These are phyloP conservation scores for Herpotrichia juniperi DNA, from an alignment of 2,329 filamentous ascomycete genomes.

Conservation along the genomic window DNA sequence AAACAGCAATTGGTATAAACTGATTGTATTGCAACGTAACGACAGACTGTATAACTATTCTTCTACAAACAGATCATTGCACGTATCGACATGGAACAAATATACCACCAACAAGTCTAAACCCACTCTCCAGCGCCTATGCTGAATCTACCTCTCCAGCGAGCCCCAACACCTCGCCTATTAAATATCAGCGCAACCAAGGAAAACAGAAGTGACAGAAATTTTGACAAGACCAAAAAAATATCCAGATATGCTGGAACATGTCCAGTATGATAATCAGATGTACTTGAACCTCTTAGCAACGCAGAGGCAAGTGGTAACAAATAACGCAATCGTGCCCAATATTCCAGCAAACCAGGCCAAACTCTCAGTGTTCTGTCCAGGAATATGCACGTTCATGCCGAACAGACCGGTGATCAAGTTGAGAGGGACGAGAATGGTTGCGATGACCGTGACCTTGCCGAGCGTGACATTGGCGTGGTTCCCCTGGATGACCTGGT, in stretches of 20 bases:
- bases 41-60: too few species aligned
- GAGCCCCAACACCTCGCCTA: too few species aligned
- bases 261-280: slow-evolving; percentile 19
- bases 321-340: slow-evolving; percentile 58
- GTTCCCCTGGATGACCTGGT: slow-evolving; percentile 87
- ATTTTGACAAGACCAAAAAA: too few species aligned
- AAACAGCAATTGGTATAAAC: too few species aligned
- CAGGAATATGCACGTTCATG: slow-evolving; percentile 84
- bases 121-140: too few species aligned
- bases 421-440: slow-evolving; percentile 95
- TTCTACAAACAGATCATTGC: too few species aligned
- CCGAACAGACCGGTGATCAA: slow-evolving; percentile 86
- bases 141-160: too few species aligned
- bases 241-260: background rate
- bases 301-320: slow-evolving; percentile 45
- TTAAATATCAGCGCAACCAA: too few species aligned
- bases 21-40: too few species aligned
- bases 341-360: slow-evolving; percentile 68
- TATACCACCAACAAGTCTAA: too few species aligned
- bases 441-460: slow-evolving; percentile 93
- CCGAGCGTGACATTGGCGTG: slow-evolving; percentile 86
- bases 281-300: slow-evolving; percentile 53
- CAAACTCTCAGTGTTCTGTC: slow-evolving; percentile 52
- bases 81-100: too few species aligned
- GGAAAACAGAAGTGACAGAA: too few species aligned